Evolutionary conservation across 2,329 filamentous ascomycete species (phyloP), one percentile per base, ranked within the genome.

Genomic region (Claviceps sp.): DNA sequence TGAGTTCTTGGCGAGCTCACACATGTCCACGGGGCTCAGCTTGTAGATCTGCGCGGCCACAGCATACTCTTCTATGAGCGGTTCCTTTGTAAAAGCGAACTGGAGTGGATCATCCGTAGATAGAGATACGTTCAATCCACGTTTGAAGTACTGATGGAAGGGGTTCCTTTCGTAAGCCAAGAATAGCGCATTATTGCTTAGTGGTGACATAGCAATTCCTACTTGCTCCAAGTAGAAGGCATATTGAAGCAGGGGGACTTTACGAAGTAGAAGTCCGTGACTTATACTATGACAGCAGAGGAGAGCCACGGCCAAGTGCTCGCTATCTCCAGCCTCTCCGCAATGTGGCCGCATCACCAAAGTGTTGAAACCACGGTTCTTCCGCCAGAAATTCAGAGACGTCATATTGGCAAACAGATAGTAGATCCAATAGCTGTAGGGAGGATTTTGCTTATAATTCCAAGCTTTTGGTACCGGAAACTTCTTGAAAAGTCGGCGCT

Each of bases 401-500:
- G 85, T 79, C 67, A 96, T 88, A 66, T 98, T 98, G 56, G 93
- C 83, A 62, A 93, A 97, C 50, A 97, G 76, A 63, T 95, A 95
- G 70, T 98, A 98, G 63, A 97, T 86, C 93, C 93, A 98, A 70
- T 98, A 98, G 65, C 86, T 96, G 71, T 98, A 98, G 0, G 93
- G 93, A 14, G 93, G 93, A 63, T 98, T 98, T 67, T 97, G 90
- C 61, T 86, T 89, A 1, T 88, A 89, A 57, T 83, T 79, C 93
- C 93, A 98, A 50, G 82, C 82, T 55, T 82, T 86, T 4, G 93
- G 91, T 22, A 93, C 83, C 0, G 93, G 93, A 59, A 95, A 98
- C 66, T 98, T 98, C 62, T 85, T 86, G 71, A 89, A 95, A n/a
- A 97, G 77, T 20, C 93, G 84, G 29, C 91, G 83, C 68, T 98